These are phyloP conservation scores for Exophiala sp. DNA, from an alignment of 2,329 filamentous ascomycete species.

Conservation along the genomic window DNA sequence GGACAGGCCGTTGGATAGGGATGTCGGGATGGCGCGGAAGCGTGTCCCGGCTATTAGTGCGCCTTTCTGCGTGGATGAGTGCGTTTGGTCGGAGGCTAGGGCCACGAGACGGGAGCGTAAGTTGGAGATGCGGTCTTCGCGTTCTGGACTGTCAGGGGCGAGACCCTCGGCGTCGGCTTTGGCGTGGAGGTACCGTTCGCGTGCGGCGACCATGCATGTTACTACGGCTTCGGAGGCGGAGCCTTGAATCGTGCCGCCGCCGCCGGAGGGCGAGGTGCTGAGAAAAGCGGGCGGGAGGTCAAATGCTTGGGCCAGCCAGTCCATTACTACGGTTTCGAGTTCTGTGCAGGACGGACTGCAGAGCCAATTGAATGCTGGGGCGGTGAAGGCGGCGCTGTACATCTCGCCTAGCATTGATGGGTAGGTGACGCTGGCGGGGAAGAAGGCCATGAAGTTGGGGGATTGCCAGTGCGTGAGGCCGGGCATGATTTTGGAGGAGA, in stretches of 20 bases:
- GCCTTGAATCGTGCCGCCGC: conserved; percentile 92
- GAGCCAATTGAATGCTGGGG: conserved; percentile 95
- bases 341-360: conserved; percentile 90
- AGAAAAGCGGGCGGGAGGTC: conserved; percentile 69
- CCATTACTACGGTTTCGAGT: conserved; percentile 86
- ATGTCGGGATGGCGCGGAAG: conserved; percentile 66
- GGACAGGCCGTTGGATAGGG: conserved; percentile 61
- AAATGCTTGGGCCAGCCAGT: conserved; percentile 80
- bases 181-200: conserved; percentile 70
- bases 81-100: conserved; percentile 72
- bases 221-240: conserved; percentile 84
- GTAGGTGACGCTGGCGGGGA: conserved; percentile 76
- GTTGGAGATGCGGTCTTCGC: conserved; percentile 66
- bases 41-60: conserved; percentile 83
- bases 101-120: conserved; percentile 72
- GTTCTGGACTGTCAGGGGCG: conserved; percentile 49
- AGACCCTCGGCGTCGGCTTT: conserved; percentile 52
- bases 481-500: conserved; percentile 82
- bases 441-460: conserved; percentile 95
- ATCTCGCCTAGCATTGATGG: conserved; percentile 86
- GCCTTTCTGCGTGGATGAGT: conserved; percentile 83
- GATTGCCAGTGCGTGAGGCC: conserved; percentile 94
- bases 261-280: conserved; percentile 61
- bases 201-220: conserved; percentile 80
- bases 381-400: conserved; percentile 83